phyloP scores from a whole-genome alignment of 345 rosid genomes.

The Camelina laxa region DNA sequence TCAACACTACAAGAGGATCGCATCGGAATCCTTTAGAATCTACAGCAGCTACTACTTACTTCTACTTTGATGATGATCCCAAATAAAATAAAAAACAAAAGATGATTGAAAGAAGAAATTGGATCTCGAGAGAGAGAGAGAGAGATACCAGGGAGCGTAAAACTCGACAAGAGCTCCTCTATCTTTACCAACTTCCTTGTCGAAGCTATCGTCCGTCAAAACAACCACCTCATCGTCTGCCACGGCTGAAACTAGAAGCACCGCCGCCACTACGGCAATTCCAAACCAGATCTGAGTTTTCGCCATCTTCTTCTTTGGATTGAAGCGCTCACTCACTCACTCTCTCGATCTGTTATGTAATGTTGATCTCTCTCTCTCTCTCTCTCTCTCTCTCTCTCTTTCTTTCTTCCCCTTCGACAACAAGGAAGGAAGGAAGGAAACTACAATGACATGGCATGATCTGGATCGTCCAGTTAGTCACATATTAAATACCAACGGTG shows the following conservation, averaged over 20 bases:
- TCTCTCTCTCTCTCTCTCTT: too few species aligned
- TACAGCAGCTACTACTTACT: background rate
- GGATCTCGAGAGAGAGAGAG: too few species aligned
- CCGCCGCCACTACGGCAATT: slow-evolving; percentile 48
- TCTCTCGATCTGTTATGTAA: background rate
- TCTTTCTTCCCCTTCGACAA: too few species aligned
- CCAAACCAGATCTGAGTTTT: slow-evolving; percentile 78
- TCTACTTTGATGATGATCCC: background rate
- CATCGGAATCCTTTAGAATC: background rate
- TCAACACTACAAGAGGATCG: background rate
- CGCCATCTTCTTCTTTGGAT: slow-evolving; percentile 42
- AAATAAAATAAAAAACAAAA: background rate
- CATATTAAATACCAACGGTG: slow-evolving; percentile 25
- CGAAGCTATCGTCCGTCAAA: slow-evolving; percentile 87
- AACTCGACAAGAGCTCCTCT: slow-evolving; percentile 95
- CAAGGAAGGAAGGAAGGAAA: too few species aligned
- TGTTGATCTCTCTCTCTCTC: too few species aligned
- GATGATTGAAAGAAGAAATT: background rate
- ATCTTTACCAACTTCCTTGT: slow-evolving; percentile 91
- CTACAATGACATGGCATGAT: slow-evolving; percentile 33
- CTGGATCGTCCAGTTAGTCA: background rate
- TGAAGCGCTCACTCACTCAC: background rate
- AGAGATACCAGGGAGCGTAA: slow-evolving; percentile 92
- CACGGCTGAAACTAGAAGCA: slow-evolving; percentile 59
- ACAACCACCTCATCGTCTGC: slow-evolving; percentile 93